Evolutionary conservation across 768 basidiomycete genomes (phyloP).

Genomic region (Trametes punicea): DNA sequence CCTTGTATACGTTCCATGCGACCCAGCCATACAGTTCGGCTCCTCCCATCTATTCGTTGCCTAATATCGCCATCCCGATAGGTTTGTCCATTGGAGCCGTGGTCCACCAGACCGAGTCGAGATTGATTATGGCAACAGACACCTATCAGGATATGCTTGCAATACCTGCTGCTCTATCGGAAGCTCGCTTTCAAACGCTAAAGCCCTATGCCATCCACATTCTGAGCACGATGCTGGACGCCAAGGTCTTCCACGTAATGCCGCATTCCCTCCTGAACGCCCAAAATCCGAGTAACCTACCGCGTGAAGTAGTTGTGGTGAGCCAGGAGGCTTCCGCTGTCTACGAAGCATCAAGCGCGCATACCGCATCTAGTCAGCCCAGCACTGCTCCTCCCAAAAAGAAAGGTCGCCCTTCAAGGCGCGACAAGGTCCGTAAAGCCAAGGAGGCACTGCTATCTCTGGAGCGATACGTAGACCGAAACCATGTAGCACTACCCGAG

Average conservation of each 20-base stretch:
- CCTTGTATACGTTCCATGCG: conserved; percentile 63
- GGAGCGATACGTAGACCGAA: conserved; percentile 47
- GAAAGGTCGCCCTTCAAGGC: conserved; percentile 62
- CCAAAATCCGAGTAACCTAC: conserved; percentile 61
- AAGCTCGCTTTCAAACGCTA: conserved; percentile 41
- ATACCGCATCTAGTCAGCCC: not conserved
- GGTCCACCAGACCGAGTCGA: not conserved
- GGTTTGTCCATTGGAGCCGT: conserved; percentile 35
- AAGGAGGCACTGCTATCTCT: conserved; percentile 47
- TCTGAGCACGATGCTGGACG: conserved; percentile 44
- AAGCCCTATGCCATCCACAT: conserved; percentile 50
- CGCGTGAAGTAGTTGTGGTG: conserved; percentile 60
- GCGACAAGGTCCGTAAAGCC: conserved; percentile 55
- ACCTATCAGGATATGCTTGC: conserved; percentile 45
- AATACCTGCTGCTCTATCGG: conserved; percentile 46
- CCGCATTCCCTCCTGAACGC: conserved; percentile 50
- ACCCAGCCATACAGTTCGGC: conserved; percentile 60
- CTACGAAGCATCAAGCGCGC: conserved; percentile 6
- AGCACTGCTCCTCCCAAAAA: conserved; percentile 35
- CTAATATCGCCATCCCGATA: conserved; percentile 58
- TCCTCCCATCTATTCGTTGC: conserved; percentile 47
- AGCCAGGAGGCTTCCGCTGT: conserved; percentile 26
- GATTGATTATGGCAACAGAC: conserved; percentile 49
- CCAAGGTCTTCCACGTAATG: conserved; percentile 55
- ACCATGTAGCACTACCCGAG: conserved; percentile 22